Evolutionary conservation across 2,329 filamentous ascomycete species (phyloP).

Genomic region (Huntiella abstrusa): DNA sequence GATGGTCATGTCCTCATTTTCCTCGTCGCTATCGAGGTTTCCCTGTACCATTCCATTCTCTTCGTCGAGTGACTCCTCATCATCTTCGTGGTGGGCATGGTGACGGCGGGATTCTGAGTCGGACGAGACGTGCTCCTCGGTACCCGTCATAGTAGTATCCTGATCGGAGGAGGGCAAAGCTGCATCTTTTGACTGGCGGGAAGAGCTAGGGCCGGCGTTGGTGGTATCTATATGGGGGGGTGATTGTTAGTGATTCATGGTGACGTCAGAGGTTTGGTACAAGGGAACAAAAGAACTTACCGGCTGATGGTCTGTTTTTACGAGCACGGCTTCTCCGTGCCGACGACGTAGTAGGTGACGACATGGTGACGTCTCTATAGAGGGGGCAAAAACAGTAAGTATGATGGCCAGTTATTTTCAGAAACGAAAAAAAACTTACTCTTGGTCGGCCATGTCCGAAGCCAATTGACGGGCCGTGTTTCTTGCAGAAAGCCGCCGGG

Average conservation of each 20-base stretch:
- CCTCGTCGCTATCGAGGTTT: slow-evolving; percentile 39
- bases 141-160: slow-evolving; percentile 54
- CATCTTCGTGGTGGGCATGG: slow-evolving; percentile 20
- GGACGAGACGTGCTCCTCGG: slow-evolving; percentile 33
- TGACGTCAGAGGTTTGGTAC: too few relatives aligned
- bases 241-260: too few relatives aligned
- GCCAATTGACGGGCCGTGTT: slow-evolving; percentile 13
- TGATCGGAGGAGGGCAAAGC: slow-evolving; percentile 32
- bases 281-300: neutral
- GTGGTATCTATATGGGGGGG: neutral
- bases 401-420: slow-evolving; percentile 10
- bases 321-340: slow-evolving; percentile 10
- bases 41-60: slow-evolving; percentile 14
- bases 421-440: slow-evolving; percentile 28
- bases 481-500: too few relatives aligned
- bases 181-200: slow-evolving; percentile 28
- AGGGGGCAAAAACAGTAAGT: slow-evolving; percentile 4
- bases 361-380: slow-evolving; percentile 17
- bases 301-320: slow-evolving; percentile 13
- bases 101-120: slow-evolving; percentile 20
- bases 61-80: slow-evolving; percentile 2
- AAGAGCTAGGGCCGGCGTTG: neutral
- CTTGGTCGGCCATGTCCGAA: slow-evolving; percentile 53
- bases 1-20: slow-evolving; percentile 45
- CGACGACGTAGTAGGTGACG: slow-evolving; percentile 6